Conservation (phyloP, 495 filamentous ascomycete species). For the Glarea lozoyensis region DNA sequence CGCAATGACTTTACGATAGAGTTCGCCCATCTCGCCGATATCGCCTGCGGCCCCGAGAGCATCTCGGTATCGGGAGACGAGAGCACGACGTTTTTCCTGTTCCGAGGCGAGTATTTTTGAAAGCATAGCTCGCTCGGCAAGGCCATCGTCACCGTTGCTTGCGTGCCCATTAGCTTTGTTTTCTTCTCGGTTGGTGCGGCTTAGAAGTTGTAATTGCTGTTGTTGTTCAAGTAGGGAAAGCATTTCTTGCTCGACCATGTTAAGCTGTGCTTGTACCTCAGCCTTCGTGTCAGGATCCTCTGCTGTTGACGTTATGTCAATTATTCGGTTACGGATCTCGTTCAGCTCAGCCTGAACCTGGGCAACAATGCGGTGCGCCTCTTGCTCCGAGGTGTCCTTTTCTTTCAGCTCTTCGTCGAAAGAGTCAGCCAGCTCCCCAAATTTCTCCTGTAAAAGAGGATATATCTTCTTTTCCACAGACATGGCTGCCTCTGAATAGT, state of each 20-base stretch:
- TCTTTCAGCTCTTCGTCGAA: slow-evolving; percentile 53
- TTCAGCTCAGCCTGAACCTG: slow-evolving; percentile 47
- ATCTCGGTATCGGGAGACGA: slow-evolving; percentile 36
- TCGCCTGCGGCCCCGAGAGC: slow-evolving; percentile 37
- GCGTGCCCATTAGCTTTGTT: slow-evolving; percentile 14
- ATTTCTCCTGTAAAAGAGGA: slow-evolving; percentile 46
- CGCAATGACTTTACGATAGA: slow-evolving; percentile 43
- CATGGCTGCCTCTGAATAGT: slow-evolving; percentile 48
- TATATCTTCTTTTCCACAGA: slow-evolving; percentile 48
- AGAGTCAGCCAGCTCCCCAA: slow-evolving; percentile 43
- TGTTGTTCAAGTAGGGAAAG: slow-evolving; percentile 18
- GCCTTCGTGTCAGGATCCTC: slow-evolving; percentile 6
- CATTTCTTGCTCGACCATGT: slow-evolving; percentile 6
- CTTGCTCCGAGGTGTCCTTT: slow-evolving; percentile 46
- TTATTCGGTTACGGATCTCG: slow-evolving; percentile 35
- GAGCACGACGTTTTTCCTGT: slow-evolving; percentile 31
- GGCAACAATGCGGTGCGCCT: slow-evolving; percentile 45
- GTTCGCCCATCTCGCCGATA: slow-evolving; percentile 42
- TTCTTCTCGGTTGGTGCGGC: slow-evolving; percentile 10
- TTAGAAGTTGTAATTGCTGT: slow-evolving; percentile 16
- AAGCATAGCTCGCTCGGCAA: slow-evolving; percentile 13
- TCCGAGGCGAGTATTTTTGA: slow-evolving; percentile 25
- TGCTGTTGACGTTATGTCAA: slow-evolving; percentile 32
- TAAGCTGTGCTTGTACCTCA: slow-evolving; percentile 3
- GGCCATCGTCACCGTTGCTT: slow-evolving; percentile 11